phyloP scores from a whole-genome alignment of 2,329 filamentous ascomycete genomes.

The Fusarium succisae region DNA sequence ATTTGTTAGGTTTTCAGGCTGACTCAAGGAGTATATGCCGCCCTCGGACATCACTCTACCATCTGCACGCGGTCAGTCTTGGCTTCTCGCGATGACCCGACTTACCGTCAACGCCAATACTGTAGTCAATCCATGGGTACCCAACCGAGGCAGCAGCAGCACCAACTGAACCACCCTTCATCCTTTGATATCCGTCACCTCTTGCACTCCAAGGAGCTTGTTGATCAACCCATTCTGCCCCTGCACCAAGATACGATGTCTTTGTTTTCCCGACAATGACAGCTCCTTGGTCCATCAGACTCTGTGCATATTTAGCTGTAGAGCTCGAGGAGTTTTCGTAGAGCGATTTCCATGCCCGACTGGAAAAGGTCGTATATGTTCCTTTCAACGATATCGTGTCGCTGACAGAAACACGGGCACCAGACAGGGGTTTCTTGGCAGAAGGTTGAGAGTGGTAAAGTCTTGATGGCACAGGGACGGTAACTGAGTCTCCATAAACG shows the following conservation, averaged over 20 bases:
- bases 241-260: constrained; percentile 57
- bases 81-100: not conserved
- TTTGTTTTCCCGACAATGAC: constrained; percentile 64
- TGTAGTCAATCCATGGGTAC: constrained; percentile 54
- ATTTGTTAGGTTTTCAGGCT: constrained; percentile 25
- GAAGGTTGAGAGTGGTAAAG: constrained; percentile 47
- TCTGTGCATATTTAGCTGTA: constrained; percentile 62
- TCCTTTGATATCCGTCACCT: constrained; percentile 57
- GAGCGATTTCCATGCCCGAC: constrained; percentile 65
- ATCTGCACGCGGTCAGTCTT: constrained; percentile 35
- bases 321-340: constrained; percentile 54
- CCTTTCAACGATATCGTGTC: constrained; percentile 55
- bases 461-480: constrained; percentile 51
- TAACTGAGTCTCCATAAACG: constrained; percentile 38
- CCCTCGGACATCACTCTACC: constrained; percentile 36
- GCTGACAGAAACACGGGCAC: constrained; percentile 49
- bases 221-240: constrained; percentile 54
- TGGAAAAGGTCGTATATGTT: constrained; percentile 64
- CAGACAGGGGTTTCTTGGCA: constrained; percentile 48
- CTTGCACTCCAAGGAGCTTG: constrained; percentile 56
- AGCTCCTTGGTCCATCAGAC: constrained; percentile 68
- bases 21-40: constrained; percentile 46
- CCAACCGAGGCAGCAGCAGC: constrained; percentile 50
- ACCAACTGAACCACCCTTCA: constrained; percentile 51
- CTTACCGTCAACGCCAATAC: constrained; percentile 51